Evolutionary conservation across 352 stramenopile species (phyloP), one percentile per base, ranked within the genome.

Genomic region (Phytophthora pini): DNA sequence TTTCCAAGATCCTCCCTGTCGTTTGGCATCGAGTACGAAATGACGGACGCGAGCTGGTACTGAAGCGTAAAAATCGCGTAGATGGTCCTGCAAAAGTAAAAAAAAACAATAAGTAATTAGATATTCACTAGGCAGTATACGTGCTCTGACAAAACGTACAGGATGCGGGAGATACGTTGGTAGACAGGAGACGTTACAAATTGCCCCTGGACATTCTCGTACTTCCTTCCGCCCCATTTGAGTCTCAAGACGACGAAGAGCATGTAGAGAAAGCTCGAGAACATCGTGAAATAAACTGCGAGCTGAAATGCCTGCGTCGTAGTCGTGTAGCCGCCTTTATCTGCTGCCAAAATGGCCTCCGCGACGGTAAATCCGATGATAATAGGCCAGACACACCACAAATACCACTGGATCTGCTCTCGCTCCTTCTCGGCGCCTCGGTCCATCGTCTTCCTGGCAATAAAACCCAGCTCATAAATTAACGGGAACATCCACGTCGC

Each of bases 141-240:
- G 4, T 29, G 7, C 4, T 22, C n/a, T 13, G 24, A 31, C 22
- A 20, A 3, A 6, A 55, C 65, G 34, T 69, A 61, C 81, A 90
- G 68, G 65, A 90, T 88, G 17, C 61, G 52, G 54, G 82, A 82
- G 41, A 90, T 73, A 0, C 81, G 79, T 36, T 81, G 65, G 49
- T 90, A 90, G 8, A 90, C 54, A 1, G 81, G 81, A 0, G 81
- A 90, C 22, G 70, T 68, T 20, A 87, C 61, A 26, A 90, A 85
- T 22, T 71, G 56, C 12, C 80, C 80, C 43, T 88, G 72, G 4
- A 88, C 72, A 38, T 74, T 84, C 39, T 91, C 82, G 38, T 79
- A 83, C 56, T 89, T 76, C 36, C 80, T 70, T 26, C 78, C 79
- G n/a, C 53, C 72, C 31, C 64, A 52, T 39, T 87, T 87, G 22